Conservation (phyloP, 345 rosid genomes). For the Boechera stricta region DNA sequence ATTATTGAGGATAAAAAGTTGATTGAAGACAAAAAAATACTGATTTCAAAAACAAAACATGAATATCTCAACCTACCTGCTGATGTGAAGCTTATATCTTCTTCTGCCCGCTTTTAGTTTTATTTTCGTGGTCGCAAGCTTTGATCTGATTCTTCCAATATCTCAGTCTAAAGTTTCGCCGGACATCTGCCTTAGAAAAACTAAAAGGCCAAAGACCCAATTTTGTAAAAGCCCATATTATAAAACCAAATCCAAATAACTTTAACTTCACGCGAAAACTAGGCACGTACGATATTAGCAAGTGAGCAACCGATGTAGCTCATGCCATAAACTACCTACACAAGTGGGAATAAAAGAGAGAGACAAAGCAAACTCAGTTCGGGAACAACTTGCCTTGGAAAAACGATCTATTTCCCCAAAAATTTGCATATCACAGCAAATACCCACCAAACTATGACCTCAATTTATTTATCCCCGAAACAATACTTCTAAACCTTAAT, state of each 20-base stretch:
- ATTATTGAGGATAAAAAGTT: too few species aligned
- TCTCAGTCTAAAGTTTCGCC: neutral
- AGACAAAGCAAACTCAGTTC: too few species aligned
- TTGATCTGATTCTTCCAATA: conserved; percentile 33
- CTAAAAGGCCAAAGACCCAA: conserved; percentile 7
- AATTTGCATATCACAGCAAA: too few species aligned
- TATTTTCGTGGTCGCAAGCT: conserved; percentile 16
- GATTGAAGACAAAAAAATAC: too few species aligned
- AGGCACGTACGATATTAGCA: neutral
- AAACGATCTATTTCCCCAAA: too few species aligned
- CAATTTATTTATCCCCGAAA: too few species aligned
- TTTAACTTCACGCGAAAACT: neutral
- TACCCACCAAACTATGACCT: too few species aligned
- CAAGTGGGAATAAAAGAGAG: too few species aligned
- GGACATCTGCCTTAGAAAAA: neutral
- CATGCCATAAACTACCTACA: too few species aligned
- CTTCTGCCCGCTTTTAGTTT: neutral
- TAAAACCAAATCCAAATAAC: conserved; percentile 3
- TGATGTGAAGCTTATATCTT: conserved; percentile 25
- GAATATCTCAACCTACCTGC: conserved; percentile 12
- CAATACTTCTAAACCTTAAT: too few species aligned
- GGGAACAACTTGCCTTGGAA: too few species aligned
- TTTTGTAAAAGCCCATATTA: neutral
- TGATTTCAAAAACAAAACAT: neutral
- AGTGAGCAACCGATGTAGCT: too few species aligned